Conservation (phyloP, 1,284 basidiomycete genomes). For the Microbotryomycetes sp. region DNA sequence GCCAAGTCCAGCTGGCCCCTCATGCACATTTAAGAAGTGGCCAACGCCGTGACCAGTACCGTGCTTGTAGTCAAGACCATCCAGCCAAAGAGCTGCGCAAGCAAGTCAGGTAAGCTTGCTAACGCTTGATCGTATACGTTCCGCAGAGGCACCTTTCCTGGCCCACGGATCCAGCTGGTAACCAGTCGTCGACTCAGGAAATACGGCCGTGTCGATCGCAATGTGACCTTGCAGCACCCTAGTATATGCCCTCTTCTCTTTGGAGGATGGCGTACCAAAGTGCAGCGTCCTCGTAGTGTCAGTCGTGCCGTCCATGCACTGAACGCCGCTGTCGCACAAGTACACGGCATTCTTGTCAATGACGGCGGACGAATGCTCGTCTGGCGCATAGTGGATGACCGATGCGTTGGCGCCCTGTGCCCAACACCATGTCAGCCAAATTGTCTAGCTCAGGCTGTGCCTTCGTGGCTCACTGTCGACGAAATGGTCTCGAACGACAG, state of each 20-base stretch:
- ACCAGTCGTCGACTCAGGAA: conserved; percentile 82
- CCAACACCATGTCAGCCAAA: not conserved
- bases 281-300: conserved; percentile 59
- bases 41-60: conserved; percentile 83
- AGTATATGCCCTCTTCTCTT: conserved; percentile 83
- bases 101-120: not conserved
- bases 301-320: conserved; percentile 89
- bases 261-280: conserved; percentile 73
- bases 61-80: conserved; percentile 46
- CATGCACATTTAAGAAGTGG: conserved; percentile 85
- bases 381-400: conserved; percentile 88
- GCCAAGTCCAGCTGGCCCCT: conserved; percentile 81
- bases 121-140: not conserved
- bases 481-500: conserved; percentile 91
- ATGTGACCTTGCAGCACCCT: conserved; percentile 97
- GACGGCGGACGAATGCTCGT: conserved; percentile 61
- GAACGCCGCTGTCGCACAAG: conserved; percentile 85
- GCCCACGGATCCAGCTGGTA: conserved; percentile 69
- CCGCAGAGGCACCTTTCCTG: conserved; percentile 46
- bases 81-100: not conserved
- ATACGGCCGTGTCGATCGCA: conserved; percentile 73
- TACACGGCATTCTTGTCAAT: conserved; percentile 76
- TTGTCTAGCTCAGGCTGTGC: not conserved
- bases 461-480: conserved; percentile 57
- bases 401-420: conserved; percentile 50